Evolutionary conservation across 805 yeast species (phyloP).

Genomic region (Kluyveromyces aestuarii): DNA sequence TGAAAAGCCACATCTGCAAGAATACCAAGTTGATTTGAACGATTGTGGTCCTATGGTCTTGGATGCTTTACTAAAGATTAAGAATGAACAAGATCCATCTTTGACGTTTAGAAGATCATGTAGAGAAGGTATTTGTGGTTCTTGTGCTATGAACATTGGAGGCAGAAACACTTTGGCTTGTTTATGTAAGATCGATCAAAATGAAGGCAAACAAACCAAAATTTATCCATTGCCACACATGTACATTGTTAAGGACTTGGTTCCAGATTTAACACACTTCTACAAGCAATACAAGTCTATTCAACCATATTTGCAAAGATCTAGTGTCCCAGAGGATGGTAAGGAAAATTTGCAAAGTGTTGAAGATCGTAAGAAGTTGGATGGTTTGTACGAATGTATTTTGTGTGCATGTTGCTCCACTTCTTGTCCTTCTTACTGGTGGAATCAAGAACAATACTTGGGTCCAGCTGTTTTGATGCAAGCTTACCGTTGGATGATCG

Average conservation of each 20-base stretch:
- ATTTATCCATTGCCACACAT: constrained; percentile 97
- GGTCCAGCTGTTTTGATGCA: constrained; percentile 99
- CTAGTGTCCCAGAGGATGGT: constrained; percentile 72
- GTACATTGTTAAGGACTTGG: constrained; percentile 94
- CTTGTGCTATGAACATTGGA: constrained; percentile 99
- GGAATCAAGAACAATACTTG: constrained; percentile 97
- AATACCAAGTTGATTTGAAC: constrained; percentile 77
- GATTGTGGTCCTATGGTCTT: constrained; percentile 96
- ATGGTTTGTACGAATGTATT: constrained; percentile 95
- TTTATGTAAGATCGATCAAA: constrained; percentile 84
- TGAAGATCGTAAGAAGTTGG: constrained; percentile 91
- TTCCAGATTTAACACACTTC: constrained; percentile 95
- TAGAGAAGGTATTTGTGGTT: constrained; percentile 99
- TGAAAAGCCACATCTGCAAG: constrained; percentile 78
- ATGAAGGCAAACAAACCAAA: constrained; percentile 64
- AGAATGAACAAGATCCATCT: constrained; percentile 93
- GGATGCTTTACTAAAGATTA: constrained; percentile 89
- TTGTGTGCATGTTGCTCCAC: constrained; percentile 98
- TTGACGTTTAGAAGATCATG: constrained; percentile 96
- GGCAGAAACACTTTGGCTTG: constrained; percentile 97
- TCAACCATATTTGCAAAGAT: constrained; percentile 90
- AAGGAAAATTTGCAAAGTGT: constrained; percentile 85
- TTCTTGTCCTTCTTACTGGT: constrained; percentile 99
- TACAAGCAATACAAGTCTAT: constrained; percentile 98
- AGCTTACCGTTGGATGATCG: constrained; percentile 98